Percentiles rank a stretch among this genome's conserved stretches.
Evolutionary conservation across 495 filamentous ascomycete genomes (phyloP).

Genomic region (Neurospora sp.): DNA sequence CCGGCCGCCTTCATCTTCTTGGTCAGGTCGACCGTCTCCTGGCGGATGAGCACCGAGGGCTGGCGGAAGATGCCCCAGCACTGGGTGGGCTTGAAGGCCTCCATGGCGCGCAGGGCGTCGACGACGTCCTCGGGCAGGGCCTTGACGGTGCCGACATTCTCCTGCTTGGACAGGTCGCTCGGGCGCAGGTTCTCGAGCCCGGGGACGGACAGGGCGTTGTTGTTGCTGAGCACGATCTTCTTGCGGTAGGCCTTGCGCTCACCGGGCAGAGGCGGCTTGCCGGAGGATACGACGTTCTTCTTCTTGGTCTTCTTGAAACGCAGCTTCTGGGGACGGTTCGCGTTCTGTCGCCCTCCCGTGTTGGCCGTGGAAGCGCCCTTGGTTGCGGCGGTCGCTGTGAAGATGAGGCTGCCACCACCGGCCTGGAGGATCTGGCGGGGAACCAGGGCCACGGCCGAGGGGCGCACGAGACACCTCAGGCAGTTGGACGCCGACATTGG

Average conservation of each 20-base stretch:
- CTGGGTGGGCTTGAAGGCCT: slow-evolving; percentile 88
- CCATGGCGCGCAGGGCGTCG: slow-evolving; percentile 67
- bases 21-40: slow-evolving; percentile 62
- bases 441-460: slow-evolving; percentile 30
- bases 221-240: slow-evolving; percentile 82
- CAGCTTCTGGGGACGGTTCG: slow-evolving; percentile 24
- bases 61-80: slow-evolving; percentile 77
- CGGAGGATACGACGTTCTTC: slow-evolving; percentile 30
- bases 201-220: slow-evolving; percentile 71
- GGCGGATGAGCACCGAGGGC: slow-evolving; percentile 64
- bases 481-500: slow-evolving; percentile 63
- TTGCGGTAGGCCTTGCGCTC: slow-evolving; percentile 83
- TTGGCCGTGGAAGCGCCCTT: slow-evolving; percentile 2
- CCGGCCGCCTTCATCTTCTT: slow-evolving; percentile 44
- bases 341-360: slow-evolving; percentile 17
- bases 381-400: not conserved
- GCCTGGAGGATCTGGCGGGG: not conserved
- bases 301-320: slow-evolving; percentile 44
- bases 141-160: slow-evolving; percentile 53
- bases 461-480: slow-evolving; percentile 56
- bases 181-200: slow-evolving; percentile 51
- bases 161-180: slow-evolving; percentile 42
- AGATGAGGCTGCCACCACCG: not conserved
- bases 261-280: slow-evolving; percentile 53
- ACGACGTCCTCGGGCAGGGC: slow-evolving; percentile 59